phyloP scores from a whole-genome alignment of 2,329 filamentous ascomycete genomes.

The Phoma herbarum region DNA sequence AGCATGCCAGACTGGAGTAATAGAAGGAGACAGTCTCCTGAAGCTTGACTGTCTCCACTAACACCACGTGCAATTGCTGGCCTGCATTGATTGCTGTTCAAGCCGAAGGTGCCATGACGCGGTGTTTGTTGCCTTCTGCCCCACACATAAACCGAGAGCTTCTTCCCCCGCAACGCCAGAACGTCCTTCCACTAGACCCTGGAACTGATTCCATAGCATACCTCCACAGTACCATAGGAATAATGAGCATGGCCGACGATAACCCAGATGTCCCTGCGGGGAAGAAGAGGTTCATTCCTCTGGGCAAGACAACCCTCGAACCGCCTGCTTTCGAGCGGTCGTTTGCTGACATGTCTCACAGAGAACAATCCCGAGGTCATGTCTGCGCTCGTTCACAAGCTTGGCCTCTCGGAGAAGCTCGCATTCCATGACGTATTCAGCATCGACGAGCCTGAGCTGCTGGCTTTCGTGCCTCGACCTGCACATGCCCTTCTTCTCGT shows the following conservation, averaged over 20 bases:
- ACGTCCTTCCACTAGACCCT: neutral
- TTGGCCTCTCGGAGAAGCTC: conserved; percentile 82
- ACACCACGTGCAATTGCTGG: conserved; percentile 1
- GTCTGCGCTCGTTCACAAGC: conserved; percentile 81
- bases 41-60: neutral
- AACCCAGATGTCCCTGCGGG: conserved; percentile 44
- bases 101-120: conserved; percentile 7
- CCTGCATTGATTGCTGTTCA: neutral
- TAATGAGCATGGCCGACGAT: conserved; percentile 40
- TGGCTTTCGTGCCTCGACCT: conserved; percentile 87
- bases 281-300: conserved; percentile 51
- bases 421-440: conserved; percentile 91
- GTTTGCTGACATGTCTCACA: conserved; percentile 30
- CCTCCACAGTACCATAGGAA: neutral
- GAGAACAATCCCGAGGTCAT: conserved; percentile 91
- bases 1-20: neutral
- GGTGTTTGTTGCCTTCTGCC: conserved; percentile 23
- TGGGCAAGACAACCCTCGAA: conserved; percentile 37
- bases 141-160: conserved; percentile 17
- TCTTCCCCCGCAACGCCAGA: conserved; percentile 11
- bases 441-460: conserved; percentile 83
- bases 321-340: neutral
- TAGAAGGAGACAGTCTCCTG: neutral
- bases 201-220: neutral
- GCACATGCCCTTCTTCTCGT: conserved; percentile 89